These are phyloP conservation scores for Phlyctochytrium planicorne DNA, from an alignment of 192 early-diverging fungal genomes.

Conservation along the genomic window DNA sequence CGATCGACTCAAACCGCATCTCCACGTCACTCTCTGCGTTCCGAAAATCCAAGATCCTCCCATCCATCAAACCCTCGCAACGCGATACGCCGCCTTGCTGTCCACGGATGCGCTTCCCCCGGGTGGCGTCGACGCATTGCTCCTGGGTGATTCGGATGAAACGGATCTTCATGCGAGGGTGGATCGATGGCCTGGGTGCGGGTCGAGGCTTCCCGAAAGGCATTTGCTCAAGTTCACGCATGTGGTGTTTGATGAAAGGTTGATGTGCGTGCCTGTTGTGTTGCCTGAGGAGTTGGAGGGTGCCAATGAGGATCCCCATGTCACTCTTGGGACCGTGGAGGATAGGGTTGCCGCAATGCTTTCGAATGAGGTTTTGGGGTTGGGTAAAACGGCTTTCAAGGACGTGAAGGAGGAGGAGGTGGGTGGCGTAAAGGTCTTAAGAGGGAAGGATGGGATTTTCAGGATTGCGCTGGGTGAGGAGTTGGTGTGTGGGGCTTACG, in stretches of 20 bases:
- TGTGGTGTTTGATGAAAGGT: conserved; percentile 4
- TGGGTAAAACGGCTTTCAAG: not conserved
- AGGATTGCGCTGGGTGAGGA: no score
- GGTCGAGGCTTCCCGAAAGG: not conserved
- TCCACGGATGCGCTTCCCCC: not conserved
- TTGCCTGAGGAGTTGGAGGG: conserved; percentile 2
- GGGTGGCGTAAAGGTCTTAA: not conserved
- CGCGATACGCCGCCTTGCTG: not conserved
- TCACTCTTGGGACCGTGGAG: not conserved
- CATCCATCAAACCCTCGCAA: not conserved
- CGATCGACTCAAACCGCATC: not conserved
- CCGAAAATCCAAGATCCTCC: not conserved
- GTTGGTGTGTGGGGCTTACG: no score
- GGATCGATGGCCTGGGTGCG: not conserved
- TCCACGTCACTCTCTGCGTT: conserved; percentile 4
- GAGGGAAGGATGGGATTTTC: no score
- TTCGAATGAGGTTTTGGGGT: conserved; percentile 5
- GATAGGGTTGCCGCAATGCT: not conserved
- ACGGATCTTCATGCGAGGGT: not conserved
- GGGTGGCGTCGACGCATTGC: not conserved
- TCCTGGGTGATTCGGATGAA: not conserved
- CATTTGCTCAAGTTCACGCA: not conserved
- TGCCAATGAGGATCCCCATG: not conserved
- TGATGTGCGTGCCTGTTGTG: conserved; percentile 8
- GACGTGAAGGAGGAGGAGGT: not conserved